phyloP scores from a whole-genome alignment of 139 green algal species.

The Tetraselmis striata region DNA sequence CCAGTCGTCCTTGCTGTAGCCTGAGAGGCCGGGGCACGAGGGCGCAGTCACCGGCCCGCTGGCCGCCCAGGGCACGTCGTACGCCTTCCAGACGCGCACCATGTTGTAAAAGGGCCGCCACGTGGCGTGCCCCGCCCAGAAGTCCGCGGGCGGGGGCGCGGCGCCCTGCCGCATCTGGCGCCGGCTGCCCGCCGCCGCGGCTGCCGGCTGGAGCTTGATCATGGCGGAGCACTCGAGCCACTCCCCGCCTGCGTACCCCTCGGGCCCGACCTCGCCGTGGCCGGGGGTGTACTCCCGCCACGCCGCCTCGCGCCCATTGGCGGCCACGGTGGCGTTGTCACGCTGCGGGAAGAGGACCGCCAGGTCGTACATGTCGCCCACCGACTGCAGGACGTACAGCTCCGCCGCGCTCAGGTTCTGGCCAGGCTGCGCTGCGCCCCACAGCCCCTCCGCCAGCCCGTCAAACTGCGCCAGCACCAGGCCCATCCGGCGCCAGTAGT shows the following conservation, averaged over 20 bases:
- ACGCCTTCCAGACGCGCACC: conserved; percentile 37
- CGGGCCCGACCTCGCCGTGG: conserved; percentile 21
- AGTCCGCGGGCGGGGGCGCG: background rate
- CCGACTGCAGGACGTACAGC: conserved; percentile 27
- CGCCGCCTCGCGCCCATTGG: background rate
- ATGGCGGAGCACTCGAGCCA: conserved; percentile 26
- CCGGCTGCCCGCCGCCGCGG: background rate
- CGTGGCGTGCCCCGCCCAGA: conserved; percentile 30
- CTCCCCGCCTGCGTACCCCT: conserved; percentile 20
- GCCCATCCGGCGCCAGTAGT: conserved; percentile 28
- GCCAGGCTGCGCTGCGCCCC: background rate
- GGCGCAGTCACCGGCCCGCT: conserved; percentile 23
- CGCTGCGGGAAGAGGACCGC: conserved; percentile 27
- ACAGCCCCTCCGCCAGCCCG: conserved; percentile 24
- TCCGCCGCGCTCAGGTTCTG: conserved; percentile 27
- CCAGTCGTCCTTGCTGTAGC: conserved; percentile 35
- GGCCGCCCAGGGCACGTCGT: conserved; percentile 26
- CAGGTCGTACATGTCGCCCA: conserved; percentile 37
- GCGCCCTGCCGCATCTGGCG: background rate
- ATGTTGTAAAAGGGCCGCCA: conserved; percentile 38
- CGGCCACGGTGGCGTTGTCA: background rate
- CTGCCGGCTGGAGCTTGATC: conserved; percentile 12
- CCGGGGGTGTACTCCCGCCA: conserved; percentile 21
- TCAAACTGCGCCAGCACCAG: conserved; percentile 37
- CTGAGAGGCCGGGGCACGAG: conserved; percentile 22